Evolutionary conservation across 1,284 basidiomycete genomes (phyloP).

Genomic region (Ceraceosorus bombacis): DNA sequence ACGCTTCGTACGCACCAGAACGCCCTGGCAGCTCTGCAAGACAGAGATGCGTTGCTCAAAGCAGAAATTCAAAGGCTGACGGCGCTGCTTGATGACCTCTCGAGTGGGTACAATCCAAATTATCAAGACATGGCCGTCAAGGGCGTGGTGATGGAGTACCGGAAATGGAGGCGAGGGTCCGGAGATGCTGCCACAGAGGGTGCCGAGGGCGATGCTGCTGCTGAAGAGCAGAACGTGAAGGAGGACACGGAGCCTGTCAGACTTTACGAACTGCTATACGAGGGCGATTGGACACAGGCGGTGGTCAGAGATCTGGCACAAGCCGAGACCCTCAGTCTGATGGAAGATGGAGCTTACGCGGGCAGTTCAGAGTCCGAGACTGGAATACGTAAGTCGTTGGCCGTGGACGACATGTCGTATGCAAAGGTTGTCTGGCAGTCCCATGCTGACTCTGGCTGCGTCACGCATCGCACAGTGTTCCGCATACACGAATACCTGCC

Average conservation of each 20-base stretch:
- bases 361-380: constrained; percentile 46
- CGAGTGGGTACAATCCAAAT: constrained; percentile 86
- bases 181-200: constrained; percentile 54
- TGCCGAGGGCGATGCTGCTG: constrained; percentile 44
- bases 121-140: constrained; percentile 99
- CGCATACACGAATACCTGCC: constrained; percentile 78
- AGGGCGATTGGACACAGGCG: constrained; percentile 50
- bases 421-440: too few species aligned
- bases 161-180: constrained; percentile 58
- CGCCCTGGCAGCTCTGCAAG: constrained; percentile 68
- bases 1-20: constrained; percentile 66
- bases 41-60: constrained; percentile 64
- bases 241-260: constrained; percentile 16
- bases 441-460: too few species aligned
- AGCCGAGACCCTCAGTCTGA: constrained; percentile 31
- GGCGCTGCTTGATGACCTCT: constrained; percentile 73
- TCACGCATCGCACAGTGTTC: constrained; percentile 58
- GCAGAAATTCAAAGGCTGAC: constrained; percentile 69
- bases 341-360: constrained; percentile 58
- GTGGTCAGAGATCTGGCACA: constrained; percentile 63
- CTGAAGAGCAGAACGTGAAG: constrained; percentile 6
- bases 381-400: constrained; percentile 55
- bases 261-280: constrained; percentile 22
- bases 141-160: constrained; percentile 89
- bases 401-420: background rate